These are phyloP conservation scores for Suillus alpinus DNA, from an alignment of 768 basidiomycete species.

Conservation along the genomic window DNA sequence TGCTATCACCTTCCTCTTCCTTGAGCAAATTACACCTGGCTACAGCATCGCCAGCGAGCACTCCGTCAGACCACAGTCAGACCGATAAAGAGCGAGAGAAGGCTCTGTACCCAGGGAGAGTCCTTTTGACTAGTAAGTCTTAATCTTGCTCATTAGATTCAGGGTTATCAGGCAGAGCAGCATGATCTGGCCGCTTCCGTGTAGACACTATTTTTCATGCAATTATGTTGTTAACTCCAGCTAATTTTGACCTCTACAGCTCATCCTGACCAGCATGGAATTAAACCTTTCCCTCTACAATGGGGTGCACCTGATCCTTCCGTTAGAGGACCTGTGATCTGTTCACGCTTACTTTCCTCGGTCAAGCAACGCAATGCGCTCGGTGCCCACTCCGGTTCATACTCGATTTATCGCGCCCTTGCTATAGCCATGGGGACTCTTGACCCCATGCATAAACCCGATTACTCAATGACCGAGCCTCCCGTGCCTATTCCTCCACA, in stretches of 20 bases:
- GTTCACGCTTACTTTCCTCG: slow-evolving; percentile 76
- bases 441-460: slow-evolving; percentile 75
- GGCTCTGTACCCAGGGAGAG: slow-evolving; percentile 75
- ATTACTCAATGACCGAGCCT: slow-evolving; percentile 81
- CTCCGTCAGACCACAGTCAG: slow-evolving; percentile 16
- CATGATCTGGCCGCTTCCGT: background rate
- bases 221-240: slow-evolving; percentile 4
- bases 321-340: slow-evolving; percentile 83
- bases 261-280: slow-evolving; percentile 92
- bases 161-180: background rate
- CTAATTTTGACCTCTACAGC: slow-evolving; percentile 34
- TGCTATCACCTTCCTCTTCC: slow-evolving; percentile 29
- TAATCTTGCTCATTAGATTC: background rate
- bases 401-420: slow-evolving; percentile 92
- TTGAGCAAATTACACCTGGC: slow-evolving; percentile 23
- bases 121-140: slow-evolving; percentile 77
- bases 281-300: slow-evolving; percentile 69
- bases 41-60: slow-evolving; percentile 24
- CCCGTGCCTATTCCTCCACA: slow-evolving; percentile 77
- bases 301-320: slow-evolving; percentile 75
- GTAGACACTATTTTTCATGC: slow-evolving; percentile 8
- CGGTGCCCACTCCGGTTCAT: slow-evolving; percentile 91
- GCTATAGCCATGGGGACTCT: slow-evolving; percentile 89
- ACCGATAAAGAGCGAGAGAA: slow-evolving; percentile 69
- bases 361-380: slow-evolving; percentile 92